Percentiles rank a stretch among this genome's conserved stretches.
Conservation (phyloP, 1,284 basidiomycete genomes). For the Rhodotorula sp. region DNA sequence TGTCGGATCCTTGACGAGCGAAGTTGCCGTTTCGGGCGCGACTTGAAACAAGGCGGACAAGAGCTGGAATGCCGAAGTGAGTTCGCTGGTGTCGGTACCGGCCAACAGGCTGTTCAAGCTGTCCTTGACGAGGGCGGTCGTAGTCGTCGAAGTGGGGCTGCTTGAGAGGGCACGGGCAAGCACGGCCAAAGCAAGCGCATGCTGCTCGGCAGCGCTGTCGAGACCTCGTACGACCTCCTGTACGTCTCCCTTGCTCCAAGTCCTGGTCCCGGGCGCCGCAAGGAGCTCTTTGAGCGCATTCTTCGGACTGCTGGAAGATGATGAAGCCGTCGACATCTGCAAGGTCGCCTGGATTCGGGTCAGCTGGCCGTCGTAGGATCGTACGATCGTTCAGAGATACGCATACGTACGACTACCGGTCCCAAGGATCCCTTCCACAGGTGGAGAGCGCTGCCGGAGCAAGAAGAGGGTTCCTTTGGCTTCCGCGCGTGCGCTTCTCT, state of each 20-base stretch:
- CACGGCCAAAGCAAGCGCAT: slow-evolving; percentile 22
- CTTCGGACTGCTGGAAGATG: neutral
- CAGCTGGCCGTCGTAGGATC: too few species aligned
- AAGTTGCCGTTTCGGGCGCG: slow-evolving; percentile 61
- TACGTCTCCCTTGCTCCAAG: slow-evolving; percentile 5
- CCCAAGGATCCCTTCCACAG: too few species aligned
- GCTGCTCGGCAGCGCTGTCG: neutral
- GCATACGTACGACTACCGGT: too few species aligned
- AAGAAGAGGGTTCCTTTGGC: too few species aligned
- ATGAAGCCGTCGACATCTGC: neutral
- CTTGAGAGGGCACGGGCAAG: slow-evolving; percentile 21
- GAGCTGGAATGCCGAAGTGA: slow-evolving; percentile 55
- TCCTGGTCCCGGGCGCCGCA: neutral
- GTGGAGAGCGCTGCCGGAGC: too few species aligned
- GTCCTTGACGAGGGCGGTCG: slow-evolving; percentile 4
- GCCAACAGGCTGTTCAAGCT: slow-evolving; percentile 15
- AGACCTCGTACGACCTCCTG: slow-evolving; percentile 1
- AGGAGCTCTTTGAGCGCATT: slow-evolving; percentile 11
- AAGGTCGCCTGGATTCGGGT: too few species aligned
- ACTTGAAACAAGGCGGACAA: slow-evolving; percentile 72
- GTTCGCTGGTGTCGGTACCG: slow-evolving; percentile 32
- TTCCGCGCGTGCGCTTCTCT: too few species aligned
- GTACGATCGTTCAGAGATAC: too few species aligned
- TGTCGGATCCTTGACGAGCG: slow-evolving; percentile 63
- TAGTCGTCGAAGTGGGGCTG: slow-evolving; percentile 14